These are phyloP conservation scores for Fusarium irregulare DNA, from an alignment of 2,329 filamentous ascomycete species.

Conservation along the genomic window DNA sequence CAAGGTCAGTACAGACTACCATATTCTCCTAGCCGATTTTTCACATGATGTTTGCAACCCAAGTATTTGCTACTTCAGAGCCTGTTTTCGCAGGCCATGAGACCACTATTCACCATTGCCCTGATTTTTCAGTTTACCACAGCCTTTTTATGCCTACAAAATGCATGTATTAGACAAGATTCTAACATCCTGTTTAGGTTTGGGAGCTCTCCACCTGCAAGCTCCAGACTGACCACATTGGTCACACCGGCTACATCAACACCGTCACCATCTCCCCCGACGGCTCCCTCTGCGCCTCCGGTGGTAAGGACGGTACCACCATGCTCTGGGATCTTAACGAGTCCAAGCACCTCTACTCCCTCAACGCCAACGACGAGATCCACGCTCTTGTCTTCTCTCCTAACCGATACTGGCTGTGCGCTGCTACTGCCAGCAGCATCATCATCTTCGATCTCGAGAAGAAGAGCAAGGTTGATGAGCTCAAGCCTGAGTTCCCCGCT, in stretches of 20 bases:
- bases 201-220: constrained; percentile 99
- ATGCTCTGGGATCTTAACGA: constrained; percentile 99
- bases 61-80: constrained; percentile 99
- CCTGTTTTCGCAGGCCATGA: constrained; percentile 84
- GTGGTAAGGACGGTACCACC: constrained; percentile 99
- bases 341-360: constrained; percentile 99
- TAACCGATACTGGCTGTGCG: constrained; percentile 99
- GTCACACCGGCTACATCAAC: constrained; percentile 99
- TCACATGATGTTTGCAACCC: constrained; percentile 89
- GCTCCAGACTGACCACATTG: constrained; percentile 99
- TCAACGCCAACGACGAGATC: constrained; percentile 99
- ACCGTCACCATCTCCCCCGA: constrained; percentile 99
- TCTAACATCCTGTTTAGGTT: constrained; percentile 69
- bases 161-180: not conserved
- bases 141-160: constrained; percentile 5
- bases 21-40: not conserved
- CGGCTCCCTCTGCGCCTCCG: constrained; percentile 97
- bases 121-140: constrained; percentile 68
- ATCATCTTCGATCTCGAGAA: constrained; percentile 99
- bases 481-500: constrained; percentile 98
- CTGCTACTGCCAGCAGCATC: constrained; percentile 95
- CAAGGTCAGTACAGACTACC: constrained; percentile 78
- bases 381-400: constrained; percentile 99
- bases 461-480: constrained; percentile 99
- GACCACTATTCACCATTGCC: constrained; percentile 89